Base-by-base conservation (phyloP, 2,329 filamentous ascomycete genomes). In the Fusarium luffae region DNA sequence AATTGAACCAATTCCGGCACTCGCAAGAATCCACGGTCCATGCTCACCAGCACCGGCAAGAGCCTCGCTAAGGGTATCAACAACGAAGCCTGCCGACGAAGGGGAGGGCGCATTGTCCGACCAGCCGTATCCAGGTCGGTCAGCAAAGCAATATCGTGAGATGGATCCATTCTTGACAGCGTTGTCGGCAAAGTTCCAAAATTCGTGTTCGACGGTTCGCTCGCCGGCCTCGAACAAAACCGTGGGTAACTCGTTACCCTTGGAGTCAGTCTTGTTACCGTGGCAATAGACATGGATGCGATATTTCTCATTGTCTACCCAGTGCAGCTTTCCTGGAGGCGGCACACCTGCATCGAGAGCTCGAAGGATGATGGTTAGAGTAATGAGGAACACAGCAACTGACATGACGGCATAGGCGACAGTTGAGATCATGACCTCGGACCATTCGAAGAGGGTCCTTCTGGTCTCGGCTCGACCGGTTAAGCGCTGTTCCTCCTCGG, bases 101-200 rank as follows among this genome's bases (percentile, higher is more conserved):
- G 96, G 96, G 8, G 94, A 98, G 3, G 96, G 96, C 0, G 95
- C 94, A 58, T 96, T 95, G 80, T 99, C 96, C 48, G 87, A 89
- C 85, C 93, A 97, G 9, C 88, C 95, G 59, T 95, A 87, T 3
- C 96, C 96, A 1, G 96, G 96, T 23, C 96, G 91, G 78, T 99
- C 96, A 77, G 93, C 94, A 80, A 97, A 98, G 85, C 96, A 99
- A 82, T 97, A 98, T 63, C 95, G 90, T 59, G 85, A 84, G 73
- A 99, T 96, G 47, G 91, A 92, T 41, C 93, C 93, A 74, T 96
- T 96, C 69, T 89, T 85, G 69, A 94, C 84, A 2, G 92, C 90
- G 58, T 89, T 85, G 63, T 94, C 89, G 13, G 93, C 92, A 82
- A 97, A 93, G 56, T 90, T 87, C 82, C 94, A 92, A 58, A 99